phyloP scores from a whole-genome alignment of 164 flowering plant genomes.

The Liriodendron chinense region DNA sequence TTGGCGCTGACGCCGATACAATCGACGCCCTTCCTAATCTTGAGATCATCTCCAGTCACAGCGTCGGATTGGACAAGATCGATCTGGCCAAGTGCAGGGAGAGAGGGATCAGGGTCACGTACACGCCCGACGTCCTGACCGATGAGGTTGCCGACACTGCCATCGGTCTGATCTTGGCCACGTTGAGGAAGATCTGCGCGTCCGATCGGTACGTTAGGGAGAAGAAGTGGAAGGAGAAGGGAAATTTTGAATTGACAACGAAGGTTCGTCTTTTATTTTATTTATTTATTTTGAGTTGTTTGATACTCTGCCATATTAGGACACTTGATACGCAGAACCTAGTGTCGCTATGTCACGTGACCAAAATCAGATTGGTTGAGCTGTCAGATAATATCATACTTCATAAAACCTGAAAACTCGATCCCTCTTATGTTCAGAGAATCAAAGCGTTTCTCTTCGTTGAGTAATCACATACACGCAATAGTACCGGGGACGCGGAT shows the following conservation, averaged over 20 bases:
- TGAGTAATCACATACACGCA: too few species aligned
- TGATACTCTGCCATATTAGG: too few species aligned
- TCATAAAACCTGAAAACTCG: too few species aligned
- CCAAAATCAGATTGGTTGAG: too few species aligned
- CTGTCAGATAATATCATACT: too few species aligned
- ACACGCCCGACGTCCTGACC: constrained; percentile 93
- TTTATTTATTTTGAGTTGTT: too few species aligned
- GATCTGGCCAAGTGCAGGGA: constrained; percentile 75
- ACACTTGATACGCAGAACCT: too few species aligned
- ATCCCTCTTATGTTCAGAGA: too few species aligned
- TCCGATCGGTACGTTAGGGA: constrained; percentile 63
- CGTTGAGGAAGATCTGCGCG: constrained; percentile 56
- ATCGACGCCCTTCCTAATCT: constrained; percentile 72
- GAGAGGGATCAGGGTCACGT: constrained; percentile 78
- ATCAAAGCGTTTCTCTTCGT: too few species aligned
- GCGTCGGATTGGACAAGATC: constrained; percentile 85
- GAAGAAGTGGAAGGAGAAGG: constrained; percentile 55
- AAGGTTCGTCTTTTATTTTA: constrained; percentile 43
- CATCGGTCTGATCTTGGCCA: constrained; percentile 62
- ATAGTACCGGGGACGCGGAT: too few species aligned
- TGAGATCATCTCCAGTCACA: constrained; percentile 73
- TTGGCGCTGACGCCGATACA: constrained; percentile 59
- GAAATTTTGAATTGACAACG: constrained; percentile 51
- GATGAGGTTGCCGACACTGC: constrained; percentile 94
- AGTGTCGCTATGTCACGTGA: too few species aligned